These are phyloP conservation scores for Hammondia hammondi DNA, from an alignment of 169 alveolate genomes.

Conservation along the genomic window DNA sequence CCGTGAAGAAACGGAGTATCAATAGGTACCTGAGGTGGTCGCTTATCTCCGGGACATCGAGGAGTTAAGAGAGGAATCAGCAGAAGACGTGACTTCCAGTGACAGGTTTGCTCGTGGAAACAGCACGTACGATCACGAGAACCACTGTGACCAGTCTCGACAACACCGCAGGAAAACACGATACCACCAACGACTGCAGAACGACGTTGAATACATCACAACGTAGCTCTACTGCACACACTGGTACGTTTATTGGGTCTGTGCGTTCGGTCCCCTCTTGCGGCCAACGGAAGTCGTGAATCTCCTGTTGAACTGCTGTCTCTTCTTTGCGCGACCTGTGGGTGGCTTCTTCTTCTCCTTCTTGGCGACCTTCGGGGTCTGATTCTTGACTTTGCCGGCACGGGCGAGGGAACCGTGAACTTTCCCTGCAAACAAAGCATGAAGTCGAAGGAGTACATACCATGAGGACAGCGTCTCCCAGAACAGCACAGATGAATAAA, in stretches of 20 bases:
- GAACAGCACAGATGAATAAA: too few relatives aligned
- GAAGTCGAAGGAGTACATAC: neutral
- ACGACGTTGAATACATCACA: too few relatives aligned
- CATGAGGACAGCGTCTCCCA: too few relatives aligned
- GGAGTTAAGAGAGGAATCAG: neutral
- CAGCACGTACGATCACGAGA: neutral
- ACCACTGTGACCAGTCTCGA: neutral
- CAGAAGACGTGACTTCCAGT: neutral
- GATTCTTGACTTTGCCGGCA: conserved; percentile 99
- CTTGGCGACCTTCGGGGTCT: conserved; percentile 96
- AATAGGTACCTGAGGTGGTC: too few relatives aligned
- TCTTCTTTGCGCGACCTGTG: conserved; percentile 98
- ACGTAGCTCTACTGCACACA: neutral
- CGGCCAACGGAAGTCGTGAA: conserved; percentile 88
- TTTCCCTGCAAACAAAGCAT: conserved; percentile 75
- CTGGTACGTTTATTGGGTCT: conserved; percentile 45
- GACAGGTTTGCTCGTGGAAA: neutral
- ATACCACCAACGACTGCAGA: neutral
- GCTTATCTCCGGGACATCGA: neutral
- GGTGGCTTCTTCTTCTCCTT: conserved; percentile 94
- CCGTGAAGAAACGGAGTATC: neutral
- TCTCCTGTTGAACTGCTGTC: conserved; percentile 96
- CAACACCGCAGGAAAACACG: neutral
- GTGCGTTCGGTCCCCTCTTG: conserved; percentile 86
- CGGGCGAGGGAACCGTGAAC: conserved; percentile 98